phyloP scores from a whole-genome alignment of 1,284 basidiomycete species.

The Singerocomus rubriflavus region DNA sequence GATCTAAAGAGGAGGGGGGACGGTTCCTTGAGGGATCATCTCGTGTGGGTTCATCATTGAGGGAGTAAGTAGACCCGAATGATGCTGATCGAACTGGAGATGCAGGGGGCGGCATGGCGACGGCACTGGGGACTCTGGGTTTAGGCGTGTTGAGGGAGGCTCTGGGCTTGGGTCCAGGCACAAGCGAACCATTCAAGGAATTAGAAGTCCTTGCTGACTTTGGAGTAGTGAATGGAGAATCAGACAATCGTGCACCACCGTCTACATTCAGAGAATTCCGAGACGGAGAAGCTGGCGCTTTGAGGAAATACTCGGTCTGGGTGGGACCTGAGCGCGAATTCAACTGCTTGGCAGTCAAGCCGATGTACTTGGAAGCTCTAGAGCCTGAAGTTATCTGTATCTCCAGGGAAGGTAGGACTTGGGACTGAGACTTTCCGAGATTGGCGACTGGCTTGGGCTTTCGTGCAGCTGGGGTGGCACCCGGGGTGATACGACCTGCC shows the following conservation, averaged over 20 bases:
- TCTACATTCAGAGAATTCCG: constrained; percentile 23
- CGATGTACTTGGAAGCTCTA: constrained; percentile 78
- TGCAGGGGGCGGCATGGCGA: constrained; percentile 75
- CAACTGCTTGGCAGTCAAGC: constrained; percentile 81
- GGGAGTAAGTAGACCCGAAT: constrained; percentile 31
- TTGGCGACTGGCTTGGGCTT: constrained; percentile 26
- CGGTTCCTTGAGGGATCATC: constrained; percentile 19
- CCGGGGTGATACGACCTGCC: constrained; percentile 43
- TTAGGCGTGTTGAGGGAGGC: constrained; percentile 54
- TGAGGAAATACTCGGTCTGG: constrained; percentile 25
- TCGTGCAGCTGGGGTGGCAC: constrained; percentile 34
- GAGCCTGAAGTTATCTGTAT: constrained; percentile 72
- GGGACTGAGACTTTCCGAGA: constrained; percentile 27
- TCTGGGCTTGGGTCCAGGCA: constrained; percentile 41
- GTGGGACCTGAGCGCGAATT: constrained; percentile 40
- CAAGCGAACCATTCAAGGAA: constrained; percentile 40
- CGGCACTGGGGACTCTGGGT: constrained; percentile 63
- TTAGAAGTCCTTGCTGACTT: constrained; percentile 42
- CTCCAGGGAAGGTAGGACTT: constrained; percentile 35
- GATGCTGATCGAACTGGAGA: constrained; percentile 45
- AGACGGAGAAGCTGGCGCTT: constrained; percentile 27
- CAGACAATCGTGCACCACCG: constrained; percentile 23
- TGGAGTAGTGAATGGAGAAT: constrained; percentile 63
- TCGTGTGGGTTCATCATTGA: constrained; percentile 31
- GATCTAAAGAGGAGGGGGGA: constrained; percentile 32